Evolutionary conservation across 371 early-diverging fungal genomes (phyloP).

Genomic region (Thermomucor indicae-seudaticae): DNA sequence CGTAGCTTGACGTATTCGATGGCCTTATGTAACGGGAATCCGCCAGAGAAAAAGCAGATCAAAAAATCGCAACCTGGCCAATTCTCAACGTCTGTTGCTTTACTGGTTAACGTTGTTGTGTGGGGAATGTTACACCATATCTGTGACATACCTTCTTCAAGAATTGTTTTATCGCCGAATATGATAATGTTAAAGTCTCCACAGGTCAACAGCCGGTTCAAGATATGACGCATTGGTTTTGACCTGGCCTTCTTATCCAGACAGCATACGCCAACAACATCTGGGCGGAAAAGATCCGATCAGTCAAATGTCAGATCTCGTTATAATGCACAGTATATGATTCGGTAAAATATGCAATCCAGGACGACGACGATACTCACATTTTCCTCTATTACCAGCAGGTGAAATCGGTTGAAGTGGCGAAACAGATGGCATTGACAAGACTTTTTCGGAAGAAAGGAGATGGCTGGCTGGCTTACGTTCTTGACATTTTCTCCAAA

Average conservation of each 20-base stretch:
- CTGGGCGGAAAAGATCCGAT: no score
- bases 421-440: no score
- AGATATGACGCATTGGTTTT: slow-evolving; percentile 94
- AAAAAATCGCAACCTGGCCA: slow-evolving; percentile 98
- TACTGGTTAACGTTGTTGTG: neutral
- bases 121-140: neutral
- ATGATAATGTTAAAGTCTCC: slow-evolving; percentile 85
- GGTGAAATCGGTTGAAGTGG: no score
- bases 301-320: no score
- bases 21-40: slow-evolving; percentile 95
- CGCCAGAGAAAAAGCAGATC: slow-evolving; percentile 94
- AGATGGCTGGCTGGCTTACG: no score
- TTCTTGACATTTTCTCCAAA: no score
- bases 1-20: slow-evolving; percentile 82
- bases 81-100: slow-evolving; percentile 77
- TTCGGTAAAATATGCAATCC: no score
- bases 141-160: slow-evolving; percentile 79
- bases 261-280: slow-evolving; percentile 86
- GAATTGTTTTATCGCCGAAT: slow-evolving; percentile 95
- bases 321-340: no score
- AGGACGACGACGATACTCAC: no score
- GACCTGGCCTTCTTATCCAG: slow-evolving; percentile 94
- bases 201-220: slow-evolving; percentile 72
- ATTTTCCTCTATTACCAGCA: no score
- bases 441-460: no score